Conservation (phyloP, 2,329 filamentous ascomycete species). For the Aspergillus sp. region DNA sequence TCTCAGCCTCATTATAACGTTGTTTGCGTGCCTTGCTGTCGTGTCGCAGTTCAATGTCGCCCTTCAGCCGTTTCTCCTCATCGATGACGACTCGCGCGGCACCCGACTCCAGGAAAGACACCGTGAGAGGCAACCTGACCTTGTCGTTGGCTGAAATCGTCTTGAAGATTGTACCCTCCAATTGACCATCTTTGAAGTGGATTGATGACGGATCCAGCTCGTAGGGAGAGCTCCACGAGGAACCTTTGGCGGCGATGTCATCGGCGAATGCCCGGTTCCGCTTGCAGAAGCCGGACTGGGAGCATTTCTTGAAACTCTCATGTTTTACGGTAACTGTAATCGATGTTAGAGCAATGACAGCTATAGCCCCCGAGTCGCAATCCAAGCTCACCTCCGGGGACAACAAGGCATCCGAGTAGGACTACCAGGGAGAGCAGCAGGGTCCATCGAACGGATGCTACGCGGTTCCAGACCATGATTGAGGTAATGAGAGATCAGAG, state of each 20-base stretch:
- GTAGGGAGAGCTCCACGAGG: slow-evolving; percentile 73
- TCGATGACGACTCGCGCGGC: slow-evolving; percentile 80
- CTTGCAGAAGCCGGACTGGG: slow-evolving; percentile 94
- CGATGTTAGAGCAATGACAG: slow-evolving; percentile 1
- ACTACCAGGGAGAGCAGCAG: slow-evolving; percentile 52
- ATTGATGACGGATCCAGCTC: slow-evolving; percentile 61
- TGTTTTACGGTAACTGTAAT: slow-evolving; percentile 73
- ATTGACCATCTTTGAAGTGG: slow-evolving; percentile 66
- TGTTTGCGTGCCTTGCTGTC: slow-evolving; percentile 79
- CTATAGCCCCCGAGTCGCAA: not conserved
- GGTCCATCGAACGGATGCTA: slow-evolving; percentile 55
- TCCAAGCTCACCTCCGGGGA: slow-evolving; percentile 51
- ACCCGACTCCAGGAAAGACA: slow-evolving; percentile 85
- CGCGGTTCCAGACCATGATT: slow-evolving; percentile 43
- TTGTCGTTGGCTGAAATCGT: slow-evolving; percentile 58
- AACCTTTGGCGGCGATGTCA: slow-evolving; percentile 53
- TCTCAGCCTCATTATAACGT: slow-evolving; percentile 82
- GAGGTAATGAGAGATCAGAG: slow-evolving; percentile 19
- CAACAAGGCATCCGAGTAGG: slow-evolving; percentile 51
- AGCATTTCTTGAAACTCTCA: slow-evolving; percentile 93
- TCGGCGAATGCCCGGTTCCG: slow-evolving; percentile 88
- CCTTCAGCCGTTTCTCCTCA: slow-evolving; percentile 80
- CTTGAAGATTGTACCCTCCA: slow-evolving; percentile 76
- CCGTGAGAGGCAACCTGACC: slow-evolving; percentile 68
- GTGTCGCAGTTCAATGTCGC: slow-evolving; percentile 79